Evolutionary conservation across 257 asterid genomes (phyloP).

Genomic region (Ilex aquifolium): DNA sequence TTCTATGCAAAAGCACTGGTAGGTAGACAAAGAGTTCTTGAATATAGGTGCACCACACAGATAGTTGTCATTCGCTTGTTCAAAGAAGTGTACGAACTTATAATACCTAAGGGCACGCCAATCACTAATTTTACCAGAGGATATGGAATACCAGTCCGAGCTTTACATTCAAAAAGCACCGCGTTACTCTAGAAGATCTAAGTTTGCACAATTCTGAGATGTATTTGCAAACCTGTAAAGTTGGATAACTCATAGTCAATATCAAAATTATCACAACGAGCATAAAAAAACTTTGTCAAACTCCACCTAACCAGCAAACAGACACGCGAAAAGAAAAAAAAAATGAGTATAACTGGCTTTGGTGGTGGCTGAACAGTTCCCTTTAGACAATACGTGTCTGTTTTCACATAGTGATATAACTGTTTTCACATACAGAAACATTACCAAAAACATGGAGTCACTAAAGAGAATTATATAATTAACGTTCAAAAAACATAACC

Average conservation of each 20-base stretch:
- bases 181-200: slow-evolving; percentile 49
- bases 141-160: slow-evolving; percentile 75
- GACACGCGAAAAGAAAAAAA: too few species aligned
- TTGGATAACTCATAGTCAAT: slow-evolving; percentile 10
- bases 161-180: slow-evolving; percentile 64
- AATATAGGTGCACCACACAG: slow-evolving; percentile 2
- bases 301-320: too few species aligned
- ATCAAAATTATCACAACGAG: not conserved
- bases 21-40: slow-evolving; percentile 98
- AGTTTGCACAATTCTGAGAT: slow-evolving; percentile 88
- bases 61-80: slow-evolving; percentile 8
- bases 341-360: too few species aligned
- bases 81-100: slow-evolving; percentile 3
- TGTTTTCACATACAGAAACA: too few species aligned
- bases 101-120: not conserved
- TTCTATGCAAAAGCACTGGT: slow-evolving; percentile 78
- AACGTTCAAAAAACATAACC: too few species aligned
- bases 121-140: slow-evolving; percentile 56
- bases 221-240: slow-evolving; percentile 85
- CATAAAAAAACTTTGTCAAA: too few species aligned
- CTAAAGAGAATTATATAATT: too few species aligned
- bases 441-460: too few species aligned
- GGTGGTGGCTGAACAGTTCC: too few species aligned
- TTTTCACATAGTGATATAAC: too few species aligned
- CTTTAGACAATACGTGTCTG: too few species aligned